Evolutionary conservation across 2,329 filamentous ascomycete genomes (phyloP).

Genomic region (Thelonectria discophora): DNA sequence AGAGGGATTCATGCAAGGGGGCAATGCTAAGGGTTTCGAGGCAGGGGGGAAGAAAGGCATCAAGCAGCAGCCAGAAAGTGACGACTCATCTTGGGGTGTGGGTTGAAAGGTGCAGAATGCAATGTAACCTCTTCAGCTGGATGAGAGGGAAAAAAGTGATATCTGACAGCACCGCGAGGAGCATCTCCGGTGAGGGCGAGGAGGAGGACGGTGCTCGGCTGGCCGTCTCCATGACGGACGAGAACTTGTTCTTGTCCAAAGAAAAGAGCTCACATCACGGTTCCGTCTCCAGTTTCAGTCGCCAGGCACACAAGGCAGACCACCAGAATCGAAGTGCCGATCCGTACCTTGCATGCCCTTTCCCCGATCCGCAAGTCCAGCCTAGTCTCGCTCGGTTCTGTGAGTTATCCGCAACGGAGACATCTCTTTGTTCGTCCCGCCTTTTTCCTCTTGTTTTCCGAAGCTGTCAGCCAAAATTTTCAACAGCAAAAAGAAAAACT

Average conservation of each 20-base stretch:
- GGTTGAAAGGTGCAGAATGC: neutral
- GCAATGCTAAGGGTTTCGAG: neutral
- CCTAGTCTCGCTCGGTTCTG: no score
- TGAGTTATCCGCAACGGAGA: no score
- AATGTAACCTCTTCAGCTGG: conserved; percentile 2
- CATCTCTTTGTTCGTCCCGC: neutral
- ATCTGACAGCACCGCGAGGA: neutral
- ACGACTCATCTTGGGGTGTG: neutral
- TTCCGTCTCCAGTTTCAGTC: neutral
- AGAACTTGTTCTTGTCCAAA: neutral
- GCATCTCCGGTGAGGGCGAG: neutral
- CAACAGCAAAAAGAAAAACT: conserved; percentile 9
- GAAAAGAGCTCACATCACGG: neutral
- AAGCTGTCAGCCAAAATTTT: neutral
- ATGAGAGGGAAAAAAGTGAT: neutral
- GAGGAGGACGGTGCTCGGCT: neutral
- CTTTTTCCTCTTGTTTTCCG: neutral
- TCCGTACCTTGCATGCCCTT: neutral
- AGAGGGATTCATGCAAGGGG: neutral
- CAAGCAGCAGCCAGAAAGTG: neutral
- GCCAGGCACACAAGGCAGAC: neutral
- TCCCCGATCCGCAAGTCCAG: conserved; percentile 1
- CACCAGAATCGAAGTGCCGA: neutral
- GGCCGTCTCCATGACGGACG: neutral
- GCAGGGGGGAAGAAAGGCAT: neutral